These are phyloP conservation scores for Phialemonium atrogriseum DNA, from an alignment of 2,329 filamentous ascomycete species.

Conservation along the genomic window DNA sequence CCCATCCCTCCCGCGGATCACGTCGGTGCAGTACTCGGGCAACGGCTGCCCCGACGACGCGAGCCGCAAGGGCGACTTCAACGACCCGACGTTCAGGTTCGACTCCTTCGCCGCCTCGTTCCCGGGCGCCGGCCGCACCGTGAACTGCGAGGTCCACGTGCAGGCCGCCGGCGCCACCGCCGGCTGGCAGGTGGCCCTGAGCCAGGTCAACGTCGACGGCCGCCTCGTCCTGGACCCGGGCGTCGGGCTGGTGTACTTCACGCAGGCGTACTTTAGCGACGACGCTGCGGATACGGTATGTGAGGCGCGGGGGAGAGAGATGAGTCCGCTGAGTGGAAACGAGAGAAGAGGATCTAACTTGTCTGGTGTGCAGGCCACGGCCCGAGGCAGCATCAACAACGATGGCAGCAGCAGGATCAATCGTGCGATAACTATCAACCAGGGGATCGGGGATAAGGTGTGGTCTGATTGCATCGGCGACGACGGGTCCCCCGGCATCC, in stretches of 20 bases:
- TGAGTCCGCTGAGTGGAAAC: too few species aligned
- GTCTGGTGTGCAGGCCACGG: constrained; percentile 19
- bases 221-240: constrained; percentile 23
- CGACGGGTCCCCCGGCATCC: constrained; percentile 24
- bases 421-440: constrained; percentile 20
- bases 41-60: constrained; percentile 25
- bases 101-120: constrained; percentile 14
- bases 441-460: constrained; percentile 15
- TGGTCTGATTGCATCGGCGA: constrained; percentile 26
- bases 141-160: constrained; percentile 29
- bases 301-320: too few species aligned
- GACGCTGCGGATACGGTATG: constrained; percentile 23
- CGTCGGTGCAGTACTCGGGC: constrained; percentile 26
- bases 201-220: constrained; percentile 22
- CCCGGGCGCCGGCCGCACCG: constrained; percentile 17
- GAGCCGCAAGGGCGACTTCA: constrained; percentile 20
- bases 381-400: constrained; percentile 17
- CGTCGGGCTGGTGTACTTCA: constrained; percentile 22
- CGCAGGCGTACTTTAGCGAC: constrained; percentile 28
- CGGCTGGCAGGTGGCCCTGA: constrained; percentile 30
- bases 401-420: constrained; percentile 16
- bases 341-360: too few species aligned
- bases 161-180: constrained; percentile 18
- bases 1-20: constrained; percentile 18
- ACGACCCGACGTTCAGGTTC: constrained; percentile 18